Percentiles rank a stretch among this genome's conserved stretches.
Evolutionary conservation across 2,329 filamentous ascomycete genomes (phyloP).

Genomic region (Colletotrichum endophyticum): DNA sequence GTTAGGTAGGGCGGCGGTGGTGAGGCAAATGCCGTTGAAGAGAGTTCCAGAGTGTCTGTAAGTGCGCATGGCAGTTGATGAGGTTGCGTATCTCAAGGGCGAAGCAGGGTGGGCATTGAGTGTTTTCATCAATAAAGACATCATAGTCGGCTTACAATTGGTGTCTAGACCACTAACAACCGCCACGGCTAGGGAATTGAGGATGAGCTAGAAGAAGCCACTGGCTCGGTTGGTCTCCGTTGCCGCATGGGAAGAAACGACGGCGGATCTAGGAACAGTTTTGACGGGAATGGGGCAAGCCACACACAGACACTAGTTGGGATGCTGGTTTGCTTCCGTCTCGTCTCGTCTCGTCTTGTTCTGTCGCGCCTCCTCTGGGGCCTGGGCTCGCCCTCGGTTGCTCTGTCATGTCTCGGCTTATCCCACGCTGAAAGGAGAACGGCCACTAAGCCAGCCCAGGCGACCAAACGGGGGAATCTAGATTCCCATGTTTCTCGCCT

Average conservation of each 20-base stretch:
- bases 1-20: background rate
- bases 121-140: constrained; percentile 21
- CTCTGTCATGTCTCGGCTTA: constrained; percentile 7
- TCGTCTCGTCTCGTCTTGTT: constrained; percentile 20
- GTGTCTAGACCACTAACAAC: constrained; percentile 9
- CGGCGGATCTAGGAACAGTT: background rate
- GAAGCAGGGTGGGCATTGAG: background rate
- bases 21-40: background rate
- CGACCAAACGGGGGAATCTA: background rate
- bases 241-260: constrained; percentile 18
- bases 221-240: constrained; percentile 16
- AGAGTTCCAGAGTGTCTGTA: background rate
- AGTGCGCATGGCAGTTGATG: background rate
- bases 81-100: background rate
- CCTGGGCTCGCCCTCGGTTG: constrained; percentile 7
- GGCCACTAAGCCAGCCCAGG: constrained; percentile 9
- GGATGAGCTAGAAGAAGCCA: constrained; percentile 16
- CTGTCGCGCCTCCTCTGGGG: constrained; percentile 10
- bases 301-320: constrained; percentile 16
- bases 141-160: constrained; percentile 9
- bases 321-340: constrained; percentile 19
- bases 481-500: background rate
- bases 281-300: constrained; percentile 18
- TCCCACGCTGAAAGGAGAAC: constrained; percentile 8
- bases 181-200: constrained; percentile 10